phyloP scores from a whole-genome alignment of 1,139 yeast species.

The Kodamaea sp. region DNA sequence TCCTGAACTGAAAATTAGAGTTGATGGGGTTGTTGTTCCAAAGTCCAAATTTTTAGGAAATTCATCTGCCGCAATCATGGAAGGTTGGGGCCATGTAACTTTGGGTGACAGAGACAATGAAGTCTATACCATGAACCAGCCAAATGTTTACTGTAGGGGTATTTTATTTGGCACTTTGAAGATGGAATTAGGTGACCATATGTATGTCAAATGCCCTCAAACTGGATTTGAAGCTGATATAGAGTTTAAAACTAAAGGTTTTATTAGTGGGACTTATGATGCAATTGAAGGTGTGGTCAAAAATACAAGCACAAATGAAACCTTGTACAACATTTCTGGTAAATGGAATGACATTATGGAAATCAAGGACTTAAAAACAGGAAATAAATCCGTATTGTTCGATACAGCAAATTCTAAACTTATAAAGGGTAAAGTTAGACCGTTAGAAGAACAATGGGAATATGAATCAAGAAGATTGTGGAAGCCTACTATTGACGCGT shows the following conservation, averaged over 20 bases:
- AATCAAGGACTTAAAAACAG: slow-evolving; percentile 53
- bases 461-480: slow-evolving; percentile 81
- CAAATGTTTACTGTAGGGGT: slow-evolving; percentile 94
- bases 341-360: slow-evolving; percentile 92
- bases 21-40: slow-evolving; percentile 87
- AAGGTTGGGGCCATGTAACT: slow-evolving; percentile 74
- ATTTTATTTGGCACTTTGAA: slow-evolving; percentile 85
- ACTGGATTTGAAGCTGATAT: slow-evolving; percentile 69
- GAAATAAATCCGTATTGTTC: slow-evolving; percentile 51
- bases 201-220: slow-evolving; percentile 63
- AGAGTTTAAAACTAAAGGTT: slow-evolving; percentile 93
- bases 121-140: slow-evolving; percentile 78
- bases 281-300: slow-evolving; percentile 76
- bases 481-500: slow-evolving; percentile 76
- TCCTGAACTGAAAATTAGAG: slow-evolving; percentile 77
- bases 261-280: slow-evolving; percentile 88
- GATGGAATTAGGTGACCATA: slow-evolving; percentile 89
- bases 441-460: slow-evolving; percentile 72
- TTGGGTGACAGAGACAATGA: slow-evolving; percentile 57
- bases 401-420: slow-evolving; percentile 59
- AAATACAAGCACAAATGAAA: slow-evolving; percentile 49
- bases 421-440: slow-evolving; percentile 66
- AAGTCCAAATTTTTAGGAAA: slow-evolving; percentile 87
- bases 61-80: slow-evolving; percentile 97
- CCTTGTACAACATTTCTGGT: slow-evolving; percentile 67